Conservation (phyloP, 75 land plant genomes). For the Ceratopteris richardii region DNA sequence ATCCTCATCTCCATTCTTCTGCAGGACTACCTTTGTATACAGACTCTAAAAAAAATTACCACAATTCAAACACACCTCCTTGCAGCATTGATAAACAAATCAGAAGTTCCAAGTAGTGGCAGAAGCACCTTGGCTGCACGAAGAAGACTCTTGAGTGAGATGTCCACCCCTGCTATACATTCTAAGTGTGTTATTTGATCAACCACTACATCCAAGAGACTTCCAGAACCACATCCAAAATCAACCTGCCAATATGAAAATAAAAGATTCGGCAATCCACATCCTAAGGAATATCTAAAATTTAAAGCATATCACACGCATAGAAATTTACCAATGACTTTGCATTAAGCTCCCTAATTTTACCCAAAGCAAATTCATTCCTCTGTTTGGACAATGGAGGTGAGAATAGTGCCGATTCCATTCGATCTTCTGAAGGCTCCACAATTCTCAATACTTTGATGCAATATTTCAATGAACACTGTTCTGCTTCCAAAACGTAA, state of each 20-base stretch:
- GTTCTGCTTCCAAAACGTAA: constrained; percentile 38
- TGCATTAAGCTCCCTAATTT: constrained; percentile 54
- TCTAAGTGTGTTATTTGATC: constrained; percentile 46
- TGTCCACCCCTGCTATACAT: constrained; percentile 83
- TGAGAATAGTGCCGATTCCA: constrained; percentile 89
- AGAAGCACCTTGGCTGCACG: constrained; percentile 81
- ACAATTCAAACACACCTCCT: too few species aligned
- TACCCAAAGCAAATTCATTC: constrained; percentile 64
- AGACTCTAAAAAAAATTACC: too few species aligned
- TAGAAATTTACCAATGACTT: constrained; percentile 50
- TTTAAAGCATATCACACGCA: too few species aligned
- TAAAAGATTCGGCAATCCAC: neutral
- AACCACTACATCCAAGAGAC: constrained; percentile 65
- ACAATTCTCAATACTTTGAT: constrained; percentile 52
- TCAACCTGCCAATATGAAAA: constrained; percentile 56
- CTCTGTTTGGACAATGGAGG: constrained; percentile 96
- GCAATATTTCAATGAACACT: constrained; percentile 50
- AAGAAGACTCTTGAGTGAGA: constrained; percentile 62
- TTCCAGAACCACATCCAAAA: constrained; percentile 97
- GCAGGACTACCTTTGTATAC: too few species aligned
- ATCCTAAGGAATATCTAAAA: too few species aligned
- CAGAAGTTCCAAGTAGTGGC: too few species aligned
- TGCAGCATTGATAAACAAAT: too few species aligned
- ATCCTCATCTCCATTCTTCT: too few species aligned
- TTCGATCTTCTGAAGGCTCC: constrained; percentile 84